Evolutionary conservation across 768 basidiomycete species (phyloP).

Genomic region (Crucibulum laeve): DNA sequence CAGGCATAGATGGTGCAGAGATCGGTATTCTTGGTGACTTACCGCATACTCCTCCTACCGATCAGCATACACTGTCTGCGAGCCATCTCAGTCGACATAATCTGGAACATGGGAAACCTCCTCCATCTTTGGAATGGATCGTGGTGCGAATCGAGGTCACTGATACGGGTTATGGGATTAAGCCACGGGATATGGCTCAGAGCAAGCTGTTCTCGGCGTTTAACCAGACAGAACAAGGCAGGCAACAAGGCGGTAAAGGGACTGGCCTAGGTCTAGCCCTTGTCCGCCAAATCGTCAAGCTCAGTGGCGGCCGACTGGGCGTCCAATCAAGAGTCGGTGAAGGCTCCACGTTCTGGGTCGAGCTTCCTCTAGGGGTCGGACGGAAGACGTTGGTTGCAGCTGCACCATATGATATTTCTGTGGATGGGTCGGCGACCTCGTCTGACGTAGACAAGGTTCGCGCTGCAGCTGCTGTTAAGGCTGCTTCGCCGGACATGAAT

Average conservation of each 20-base stretch:
- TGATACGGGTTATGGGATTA: constrained; percentile 63
- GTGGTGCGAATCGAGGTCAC: constrained; percentile 83
- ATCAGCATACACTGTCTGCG: constrained; percentile 31
- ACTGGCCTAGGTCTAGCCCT: constrained; percentile 75
- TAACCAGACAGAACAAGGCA: constrained; percentile 75
- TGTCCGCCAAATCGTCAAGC: constrained; percentile 73
- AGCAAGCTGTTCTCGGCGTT: constrained; percentile 72
- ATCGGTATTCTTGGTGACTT: constrained; percentile 4
- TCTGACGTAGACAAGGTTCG: constrained; percentile 14
- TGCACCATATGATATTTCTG: constrained; percentile 13
- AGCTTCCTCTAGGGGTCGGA: constrained; percentile 76
- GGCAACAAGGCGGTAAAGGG: constrained; percentile 69
- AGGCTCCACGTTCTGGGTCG: constrained; percentile 90
- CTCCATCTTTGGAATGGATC: constrained; percentile 49
- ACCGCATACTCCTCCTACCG: background rate
- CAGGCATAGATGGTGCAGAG: constrained; percentile 5
- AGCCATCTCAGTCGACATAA: constrained; percentile 49
- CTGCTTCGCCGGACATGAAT: background rate
- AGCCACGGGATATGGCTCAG: constrained; percentile 57
- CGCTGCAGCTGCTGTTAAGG: background rate
- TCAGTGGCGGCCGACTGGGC: constrained; percentile 72
- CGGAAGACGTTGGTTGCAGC: constrained; percentile 34
- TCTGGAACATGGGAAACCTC: constrained; percentile 31
- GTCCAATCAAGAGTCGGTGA: constrained; percentile 56
- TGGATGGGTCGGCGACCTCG: constrained; percentile 14